Conservation (phyloP, 192 early-diverging fungal species). For the Podila epicladia region DNA sequence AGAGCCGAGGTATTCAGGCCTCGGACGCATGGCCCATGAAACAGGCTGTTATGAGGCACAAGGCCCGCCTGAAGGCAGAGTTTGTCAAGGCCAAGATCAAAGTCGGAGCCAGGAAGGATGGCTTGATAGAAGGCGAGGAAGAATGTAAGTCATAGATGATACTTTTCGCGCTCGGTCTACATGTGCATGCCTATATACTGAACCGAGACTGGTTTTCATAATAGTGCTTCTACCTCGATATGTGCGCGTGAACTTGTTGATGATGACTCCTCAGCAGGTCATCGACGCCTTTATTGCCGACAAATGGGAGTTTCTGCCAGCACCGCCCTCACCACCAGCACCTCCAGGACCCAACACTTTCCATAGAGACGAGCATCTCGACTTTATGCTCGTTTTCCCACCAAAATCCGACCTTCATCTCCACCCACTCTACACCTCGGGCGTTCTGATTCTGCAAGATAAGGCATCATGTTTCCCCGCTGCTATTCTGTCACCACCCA, state of each 20-base stretch:
- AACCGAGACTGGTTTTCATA: not conserved
- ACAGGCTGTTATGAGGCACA: constrained; percentile 71
- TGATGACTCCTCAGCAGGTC: constrained; percentile 74
- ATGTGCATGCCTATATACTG: not conserved
- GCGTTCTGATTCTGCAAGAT: constrained; percentile 92
- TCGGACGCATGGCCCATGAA: constrained; percentile 70
- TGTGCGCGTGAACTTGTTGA: constrained; percentile 89
- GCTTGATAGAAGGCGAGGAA: constrained; percentile 58
- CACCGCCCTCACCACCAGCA: constrained; percentile 23
- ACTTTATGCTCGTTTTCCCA: constrained; percentile 87
- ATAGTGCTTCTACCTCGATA: constrained; percentile 80
- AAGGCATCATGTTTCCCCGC: constrained; percentile 97
- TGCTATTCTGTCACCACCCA: constrained; percentile 75
- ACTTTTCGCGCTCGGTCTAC: not conserved
- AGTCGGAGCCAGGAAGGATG: constrained; percentile 67
- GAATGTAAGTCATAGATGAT: constrained; percentile 55
- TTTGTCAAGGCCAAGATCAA: constrained; percentile 84
- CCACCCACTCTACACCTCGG: constrained; percentile 77
- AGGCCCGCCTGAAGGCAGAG: constrained; percentile 74
- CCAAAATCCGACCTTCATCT: constrained; percentile 90
- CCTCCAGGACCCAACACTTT: constrained; percentile 51
- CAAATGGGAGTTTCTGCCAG: constrained; percentile 25
- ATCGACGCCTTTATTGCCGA: constrained; percentile 55
- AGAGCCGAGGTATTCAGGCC: constrained; percentile 73
- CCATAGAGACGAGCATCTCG: constrained; percentile 77